Evolutionary conservation across 2,329 filamentous ascomycete genomes (phyloP).

Genomic region (Fusarium praegraminearum): DNA sequence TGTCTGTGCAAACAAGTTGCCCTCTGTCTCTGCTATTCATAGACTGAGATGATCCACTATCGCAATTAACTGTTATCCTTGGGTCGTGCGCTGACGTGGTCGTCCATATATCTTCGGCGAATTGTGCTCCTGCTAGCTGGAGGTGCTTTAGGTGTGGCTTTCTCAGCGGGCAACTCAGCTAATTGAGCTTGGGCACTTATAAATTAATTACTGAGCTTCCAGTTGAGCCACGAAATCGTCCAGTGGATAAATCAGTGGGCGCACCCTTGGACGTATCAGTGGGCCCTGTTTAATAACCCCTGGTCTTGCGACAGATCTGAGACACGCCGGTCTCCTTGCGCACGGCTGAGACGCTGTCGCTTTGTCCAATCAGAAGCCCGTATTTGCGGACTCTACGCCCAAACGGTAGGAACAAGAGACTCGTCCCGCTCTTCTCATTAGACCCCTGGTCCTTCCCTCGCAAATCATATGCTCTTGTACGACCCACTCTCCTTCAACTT

Average conservation of each 20-base stretch:
- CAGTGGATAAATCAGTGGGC: constrained; percentile 22
- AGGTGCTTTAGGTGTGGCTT: constrained; percentile 21
- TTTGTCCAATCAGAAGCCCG: constrained; percentile 29
- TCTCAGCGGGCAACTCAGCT: background rate
- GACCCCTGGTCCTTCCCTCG: constrained; percentile 26
- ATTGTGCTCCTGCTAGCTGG: background rate
- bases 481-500: constrained; percentile 43
- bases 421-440: constrained; percentile 41
- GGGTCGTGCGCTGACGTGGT: constrained; percentile 41
- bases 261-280: constrained; percentile 12
- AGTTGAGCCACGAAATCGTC: constrained; percentile 30
- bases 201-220: constrained; percentile 20
- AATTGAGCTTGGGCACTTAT: background rate
- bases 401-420: constrained; percentile 41
- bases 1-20: constrained; percentile 18
- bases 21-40: constrained; percentile 33
- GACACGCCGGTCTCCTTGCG: constrained; percentile 49
- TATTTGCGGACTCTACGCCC: constrained; percentile 35
- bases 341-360: constrained; percentile 24
- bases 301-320: constrained; percentile 60
- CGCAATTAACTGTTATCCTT: background rate
- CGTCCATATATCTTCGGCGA: constrained; percentile 31
- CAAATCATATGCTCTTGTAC: constrained; percentile 42
- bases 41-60: constrained; percentile 26
- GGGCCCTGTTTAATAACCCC: constrained; percentile 18